phyloP scores from a whole-genome alignment of 768 basidiomycete species.

The Boletellus sp. region DNA sequence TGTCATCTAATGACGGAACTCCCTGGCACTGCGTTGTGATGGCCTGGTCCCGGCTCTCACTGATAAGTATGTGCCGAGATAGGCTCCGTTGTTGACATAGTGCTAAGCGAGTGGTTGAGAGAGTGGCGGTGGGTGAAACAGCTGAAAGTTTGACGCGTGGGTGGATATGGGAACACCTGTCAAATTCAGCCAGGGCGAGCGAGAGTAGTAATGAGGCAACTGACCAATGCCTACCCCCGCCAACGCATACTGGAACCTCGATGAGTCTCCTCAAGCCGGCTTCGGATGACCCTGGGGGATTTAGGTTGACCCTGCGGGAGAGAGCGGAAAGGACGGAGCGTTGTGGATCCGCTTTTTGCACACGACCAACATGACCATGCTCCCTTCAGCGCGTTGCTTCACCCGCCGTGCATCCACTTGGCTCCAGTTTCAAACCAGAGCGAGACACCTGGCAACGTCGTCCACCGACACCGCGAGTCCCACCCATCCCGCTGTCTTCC shows the following conservation, averaged over 20 bases:
- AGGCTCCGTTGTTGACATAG: no score
- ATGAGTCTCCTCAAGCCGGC: neutral
- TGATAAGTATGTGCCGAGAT: no score
- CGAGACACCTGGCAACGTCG: conserved; percentile 18
- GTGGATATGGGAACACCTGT: neutral
- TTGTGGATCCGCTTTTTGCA: neutral
- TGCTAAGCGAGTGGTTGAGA: no score
- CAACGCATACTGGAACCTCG: neutral
- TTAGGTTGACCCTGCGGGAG: neutral
- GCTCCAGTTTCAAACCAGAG: neutral
- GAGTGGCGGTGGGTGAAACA: no score
- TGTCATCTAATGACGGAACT: neutral
- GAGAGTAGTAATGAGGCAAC: no score
- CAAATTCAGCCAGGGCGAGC: neutral
- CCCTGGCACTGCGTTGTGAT: no score
- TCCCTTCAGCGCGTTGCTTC: neutral
- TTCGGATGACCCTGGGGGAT: neutral
- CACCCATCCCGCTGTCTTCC: neutral
- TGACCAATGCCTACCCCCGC: neutral
- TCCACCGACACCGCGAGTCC: conserved; percentile 18
- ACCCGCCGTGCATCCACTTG: neutral
- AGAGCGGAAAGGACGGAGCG: neutral
- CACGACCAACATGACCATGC: conserved; percentile 4
- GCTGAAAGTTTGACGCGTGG: neutral
- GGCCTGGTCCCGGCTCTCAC: no score